Evolutionary conservation across 148 eudicot genomes (phyloP).

Genomic region (Nepenthes gracilis): DNA sequence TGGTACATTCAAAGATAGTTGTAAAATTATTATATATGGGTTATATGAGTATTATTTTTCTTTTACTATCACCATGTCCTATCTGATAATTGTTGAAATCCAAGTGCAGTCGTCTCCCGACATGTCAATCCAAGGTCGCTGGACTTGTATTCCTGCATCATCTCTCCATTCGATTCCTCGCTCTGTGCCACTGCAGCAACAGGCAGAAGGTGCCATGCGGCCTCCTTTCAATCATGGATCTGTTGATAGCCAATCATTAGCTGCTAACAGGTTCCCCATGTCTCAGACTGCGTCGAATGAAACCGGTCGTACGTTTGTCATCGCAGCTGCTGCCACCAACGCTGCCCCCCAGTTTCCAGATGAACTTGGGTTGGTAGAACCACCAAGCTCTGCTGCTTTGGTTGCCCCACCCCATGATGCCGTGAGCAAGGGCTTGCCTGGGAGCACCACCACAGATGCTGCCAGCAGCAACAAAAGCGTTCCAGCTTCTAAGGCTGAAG

Average conservation of each 20-base stretch:
- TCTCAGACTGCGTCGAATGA: constrained; percentile 33
- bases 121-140: constrained; percentile 57
- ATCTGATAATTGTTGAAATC: too few relatives aligned
- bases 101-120: constrained; percentile 50
- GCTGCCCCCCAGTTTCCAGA: constrained; percentile 24
- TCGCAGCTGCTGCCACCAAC: constrained; percentile 17
- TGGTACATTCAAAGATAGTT: too few relatives aligned
- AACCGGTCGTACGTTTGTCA: constrained; percentile 21
- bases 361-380: constrained; percentile 36
- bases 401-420: constrained; percentile 18
- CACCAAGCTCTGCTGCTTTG: constrained; percentile 17
- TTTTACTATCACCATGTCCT: too few relatives aligned
- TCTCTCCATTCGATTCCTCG: constrained; percentile 41
- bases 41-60: too few relatives aligned
- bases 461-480: constrained; percentile 18
- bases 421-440: constrained; percentile 17
- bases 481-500: constrained; percentile 22
- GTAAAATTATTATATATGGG: too few relatives aligned
- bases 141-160: constrained; percentile 66
- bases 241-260: constrained; percentile 28
- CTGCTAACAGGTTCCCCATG: constrained; percentile 40
- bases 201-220: constrained; percentile 32
- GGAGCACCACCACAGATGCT: constrained; percentile 12
- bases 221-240: constrained; percentile 38
- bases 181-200: constrained; percentile 63